Base-by-base conservation (phyloP, 2,329 filamentous ascomycete species). In the Fusarium anguioides region DNA sequence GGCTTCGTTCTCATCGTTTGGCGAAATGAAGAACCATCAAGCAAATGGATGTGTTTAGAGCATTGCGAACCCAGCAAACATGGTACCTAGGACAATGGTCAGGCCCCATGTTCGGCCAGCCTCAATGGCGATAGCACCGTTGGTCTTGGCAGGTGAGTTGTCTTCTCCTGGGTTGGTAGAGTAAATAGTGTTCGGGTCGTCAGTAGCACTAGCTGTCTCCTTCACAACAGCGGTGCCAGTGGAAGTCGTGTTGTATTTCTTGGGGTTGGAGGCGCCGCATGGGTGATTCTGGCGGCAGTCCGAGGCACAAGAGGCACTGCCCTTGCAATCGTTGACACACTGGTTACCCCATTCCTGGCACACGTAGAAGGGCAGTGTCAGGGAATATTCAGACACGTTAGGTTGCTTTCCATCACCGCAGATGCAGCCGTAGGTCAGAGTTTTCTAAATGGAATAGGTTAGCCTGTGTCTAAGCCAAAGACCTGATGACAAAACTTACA, bases 281-380 rank as follows among this genome's bases (percentile, higher is more conserved):
- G 89, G 91, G 79, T 93, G 82, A 64, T 94, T 80, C 71, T 86
- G 73, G 54, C 85, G 83, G 81, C 91, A 94, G 54, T 78, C 71
- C 60, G 80, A 78, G n/a, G 84, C 77, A 76, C 91, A 94, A 70
- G 83, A 83, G 78, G 89, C 82, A 66, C 79, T 75, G 47, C 74
- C 60, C 31, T 78, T 81, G 78, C 91, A 94, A 58, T 64, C 78
- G 4, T 68, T 74, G 14, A 91, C 88, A 76, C 91, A 93, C 78
- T 93, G 86, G 76, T 81, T 87, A 71, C 87, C 89, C 84, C 86
- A 93, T 79, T 91, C 84, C 44, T 84, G 84, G 85, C 92, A 96
- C 72, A 89, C 84, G 80, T 89, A 92, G 84, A 88, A 95, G 31
- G 92, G 92, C 24, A 96, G 82, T 2, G 92, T 94, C 71, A 93